Evolutionary conservation across 2,329 filamentous ascomycete species (phyloP).

Genomic region (Coniochaeta hoffmannii): DNA sequence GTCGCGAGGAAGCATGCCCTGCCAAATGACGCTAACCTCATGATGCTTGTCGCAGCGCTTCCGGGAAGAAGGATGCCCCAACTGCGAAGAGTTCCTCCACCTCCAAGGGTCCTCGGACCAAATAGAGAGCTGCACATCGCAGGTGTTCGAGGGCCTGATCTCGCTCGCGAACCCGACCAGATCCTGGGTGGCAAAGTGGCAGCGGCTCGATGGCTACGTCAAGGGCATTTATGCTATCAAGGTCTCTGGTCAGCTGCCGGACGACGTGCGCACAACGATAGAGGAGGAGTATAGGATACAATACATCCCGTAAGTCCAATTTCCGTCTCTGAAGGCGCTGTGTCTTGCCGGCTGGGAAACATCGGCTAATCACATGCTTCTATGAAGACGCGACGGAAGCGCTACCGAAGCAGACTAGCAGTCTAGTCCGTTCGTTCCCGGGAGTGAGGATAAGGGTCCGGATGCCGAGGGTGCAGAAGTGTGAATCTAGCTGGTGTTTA

Average conservation of each 20-base stretch:
- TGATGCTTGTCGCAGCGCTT: constrained; percentile 56
- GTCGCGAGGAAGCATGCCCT: not conserved
- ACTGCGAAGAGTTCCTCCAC: constrained; percentile 89
- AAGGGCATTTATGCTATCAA: constrained; percentile 90
- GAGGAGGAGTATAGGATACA: constrained; percentile 57
- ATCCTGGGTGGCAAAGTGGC: constrained; percentile 97
- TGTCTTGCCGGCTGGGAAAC: not conserved
- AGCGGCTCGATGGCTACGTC: constrained; percentile 82
- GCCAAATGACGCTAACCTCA: not conserved
- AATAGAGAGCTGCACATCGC: constrained; percentile 88
- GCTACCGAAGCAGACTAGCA: constrained; percentile 38
- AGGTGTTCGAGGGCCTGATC: constrained; percentile 91
- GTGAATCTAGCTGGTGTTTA: too few species aligned
- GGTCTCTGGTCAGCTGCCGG: constrained; percentile 73
- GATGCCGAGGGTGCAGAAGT: too few species aligned
- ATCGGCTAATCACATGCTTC: constrained; percentile 4
- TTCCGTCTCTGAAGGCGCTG: constrained; percentile 20
- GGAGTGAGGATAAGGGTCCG: too few species aligned
- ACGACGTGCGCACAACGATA: constrained; percentile 53
- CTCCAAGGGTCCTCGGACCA: constrained; percentile 71
- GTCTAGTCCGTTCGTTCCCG: not conserved
- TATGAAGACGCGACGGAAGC: constrained; percentile 45
- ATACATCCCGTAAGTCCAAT: constrained; percentile 54
- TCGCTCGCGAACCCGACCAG: constrained; percentile 71
- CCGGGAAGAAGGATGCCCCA: constrained; percentile 80